These are phyloP conservation scores for Penicillium dipodomyicola DNA, from an alignment of 495 filamentous ascomycete genomes.

Conservation along the genomic window DNA sequence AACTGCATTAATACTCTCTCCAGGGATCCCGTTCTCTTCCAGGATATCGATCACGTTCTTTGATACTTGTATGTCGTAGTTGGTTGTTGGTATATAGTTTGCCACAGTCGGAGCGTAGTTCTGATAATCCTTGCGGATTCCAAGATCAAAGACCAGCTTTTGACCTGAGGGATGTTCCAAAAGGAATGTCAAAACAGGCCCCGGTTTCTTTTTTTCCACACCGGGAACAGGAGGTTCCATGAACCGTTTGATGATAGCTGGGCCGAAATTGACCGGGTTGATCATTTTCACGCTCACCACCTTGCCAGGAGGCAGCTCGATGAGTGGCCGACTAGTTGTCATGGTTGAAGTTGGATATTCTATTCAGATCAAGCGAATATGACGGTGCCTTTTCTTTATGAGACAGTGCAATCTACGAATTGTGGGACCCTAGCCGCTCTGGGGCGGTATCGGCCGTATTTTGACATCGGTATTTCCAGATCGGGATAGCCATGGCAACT, in stretches of 20 bases:
- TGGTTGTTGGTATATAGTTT: neutral
- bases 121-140: constrained; percentile 1
- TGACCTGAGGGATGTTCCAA: constrained; percentile 21
- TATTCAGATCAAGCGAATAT: neutral
- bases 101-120: neutral
- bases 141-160: constrained; percentile 12
- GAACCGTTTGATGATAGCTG: constrained; percentile 21
- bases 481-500: neutral
- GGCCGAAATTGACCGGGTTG: constrained; percentile 24
- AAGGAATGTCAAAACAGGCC: constrained; percentile 23
- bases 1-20: neutral
- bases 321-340: constrained; percentile 26
- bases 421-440: neutral
- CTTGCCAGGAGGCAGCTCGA: constrained; percentile 38
- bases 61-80: neutral
- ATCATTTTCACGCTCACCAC: constrained; percentile 21
- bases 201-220: constrained; percentile 17
- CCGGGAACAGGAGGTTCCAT: constrained; percentile 24
- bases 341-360: neutral
- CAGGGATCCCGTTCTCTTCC: neutral
- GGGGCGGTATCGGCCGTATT: neutral
- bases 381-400: neutral
- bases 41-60: constrained; percentile 1
- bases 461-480: neutral
- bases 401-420: neutral